Conservation (phyloP, 352 stramenopile genomes). For the Phytopythium chamaehyphon region DNA sequence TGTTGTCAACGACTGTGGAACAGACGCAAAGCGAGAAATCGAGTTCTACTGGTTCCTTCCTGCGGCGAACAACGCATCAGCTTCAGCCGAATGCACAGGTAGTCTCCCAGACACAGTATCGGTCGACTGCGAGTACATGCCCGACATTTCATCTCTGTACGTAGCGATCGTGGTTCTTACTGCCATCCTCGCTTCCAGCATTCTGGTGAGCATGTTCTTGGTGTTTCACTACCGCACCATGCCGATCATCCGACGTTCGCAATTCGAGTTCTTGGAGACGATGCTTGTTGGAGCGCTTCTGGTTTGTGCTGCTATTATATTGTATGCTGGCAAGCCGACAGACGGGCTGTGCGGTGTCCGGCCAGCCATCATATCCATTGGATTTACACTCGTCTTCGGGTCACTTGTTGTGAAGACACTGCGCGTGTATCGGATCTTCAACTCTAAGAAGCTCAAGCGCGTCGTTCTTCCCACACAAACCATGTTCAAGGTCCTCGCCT, state of each 20-base stretch:
- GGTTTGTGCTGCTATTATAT: background rate
- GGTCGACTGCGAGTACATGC: conserved; percentile 39
- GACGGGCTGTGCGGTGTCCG: background rate
- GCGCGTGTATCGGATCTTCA: conserved; percentile 30
- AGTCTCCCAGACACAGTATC: conserved; percentile 14
- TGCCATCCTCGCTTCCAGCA: too few species aligned
- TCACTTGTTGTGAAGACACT: conserved; percentile 20
- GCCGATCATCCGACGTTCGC: conserved; percentile 21
- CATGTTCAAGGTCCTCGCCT: conserved; percentile 16
- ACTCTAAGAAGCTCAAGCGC: conserved; percentile 13
- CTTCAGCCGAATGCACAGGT: conserved; percentile 24
- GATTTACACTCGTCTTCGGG: conserved; percentile 12
- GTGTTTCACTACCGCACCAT: conserved; percentile 11
- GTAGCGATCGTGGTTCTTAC: conserved; percentile 11
- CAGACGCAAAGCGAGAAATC: conserved; percentile 14
- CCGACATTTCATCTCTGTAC: conserved; percentile 10
- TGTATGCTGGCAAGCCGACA: background rate
- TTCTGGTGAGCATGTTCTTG: conserved; percentile 1
- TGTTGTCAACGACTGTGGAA: conserved; percentile 26
- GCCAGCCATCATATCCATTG: background rate
- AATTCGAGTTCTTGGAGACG: conserved; percentile 14
- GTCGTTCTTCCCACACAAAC: conserved; percentile 7
- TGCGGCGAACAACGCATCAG: conserved; percentile 6
- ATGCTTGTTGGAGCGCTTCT: conserved; percentile 1
- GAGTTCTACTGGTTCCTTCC: conserved; percentile 34